phyloP scores from a whole-genome alignment of 1,284 basidiomycete species.

The Calocybe gambosa region DNA sequence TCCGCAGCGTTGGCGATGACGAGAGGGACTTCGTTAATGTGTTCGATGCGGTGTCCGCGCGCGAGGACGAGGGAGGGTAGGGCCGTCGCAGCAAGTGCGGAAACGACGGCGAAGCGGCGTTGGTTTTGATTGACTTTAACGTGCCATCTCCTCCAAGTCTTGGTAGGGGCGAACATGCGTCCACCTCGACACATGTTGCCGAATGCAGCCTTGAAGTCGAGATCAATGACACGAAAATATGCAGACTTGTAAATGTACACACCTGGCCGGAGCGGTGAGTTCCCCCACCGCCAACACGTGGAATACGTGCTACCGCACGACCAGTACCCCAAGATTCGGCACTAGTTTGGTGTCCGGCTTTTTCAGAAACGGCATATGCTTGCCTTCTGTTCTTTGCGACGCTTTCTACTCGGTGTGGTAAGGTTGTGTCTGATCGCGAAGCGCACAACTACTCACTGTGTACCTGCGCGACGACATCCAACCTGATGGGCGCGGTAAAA shows the following conservation, averaged over 20 bases:
- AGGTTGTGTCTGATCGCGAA: not conserved
- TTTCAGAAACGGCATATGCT: constrained; percentile 94
- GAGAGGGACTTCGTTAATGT: constrained; percentile 95
- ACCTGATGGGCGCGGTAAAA: constrained; percentile 95
- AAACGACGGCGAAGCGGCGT: constrained; percentile 96
- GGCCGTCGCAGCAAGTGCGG: constrained; percentile 96
- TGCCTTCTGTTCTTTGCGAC: constrained; percentile 99
- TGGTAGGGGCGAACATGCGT: constrained; percentile 99
- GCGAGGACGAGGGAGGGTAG: constrained; percentile 98
- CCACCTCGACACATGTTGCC: constrained; percentile 99
- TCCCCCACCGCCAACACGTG: constrained; percentile 98
- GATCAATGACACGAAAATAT: no score
- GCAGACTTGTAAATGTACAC: constrained; percentile 17
- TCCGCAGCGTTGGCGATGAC: constrained; percentile 81
- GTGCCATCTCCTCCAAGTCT: constrained; percentile 99
- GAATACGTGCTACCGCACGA: constrained; percentile 99
- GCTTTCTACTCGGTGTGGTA: constrained; percentile 64
- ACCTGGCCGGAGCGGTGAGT: constrained; percentile 98
- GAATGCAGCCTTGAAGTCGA: constrained; percentile 99
- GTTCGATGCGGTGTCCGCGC: constrained; percentile 98
- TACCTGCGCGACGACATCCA: constrained; percentile 97
- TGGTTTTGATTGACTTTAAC: constrained; percentile 99
- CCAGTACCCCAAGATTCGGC: constrained; percentile 99
- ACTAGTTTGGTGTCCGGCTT: constrained; percentile 98
- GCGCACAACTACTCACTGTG: constrained; percentile 80